Base-by-base conservation (phyloP, 2,329 filamentous ascomycete species). In the Aspergillus puulaauensis region DNA sequence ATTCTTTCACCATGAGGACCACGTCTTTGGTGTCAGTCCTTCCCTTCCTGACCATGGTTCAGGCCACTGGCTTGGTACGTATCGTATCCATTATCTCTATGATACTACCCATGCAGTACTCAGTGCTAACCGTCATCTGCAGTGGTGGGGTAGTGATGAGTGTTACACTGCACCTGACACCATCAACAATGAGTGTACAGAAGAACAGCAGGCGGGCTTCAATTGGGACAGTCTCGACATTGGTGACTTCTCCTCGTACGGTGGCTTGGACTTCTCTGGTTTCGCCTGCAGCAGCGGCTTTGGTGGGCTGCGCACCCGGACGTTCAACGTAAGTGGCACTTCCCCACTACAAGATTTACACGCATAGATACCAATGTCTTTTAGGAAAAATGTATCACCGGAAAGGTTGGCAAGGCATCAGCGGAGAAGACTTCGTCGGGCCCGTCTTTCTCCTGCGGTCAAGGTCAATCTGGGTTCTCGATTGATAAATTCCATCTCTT, bases 181-280 rank as follows among this genome's bases (percentile, higher is more conserved):
- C 82, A 86, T 83, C 69, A 79, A 91, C 79, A 95, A 95, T 80
- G 77, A 88, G 68, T 97, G 93, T 77, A 86, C 83, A 58, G 73
- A 82, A n/a, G 75, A 86, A 64, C 90, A 96, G 78, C 76, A 82
- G 62, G 64, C 69, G 21, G 92, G 91, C 50, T 95, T 90, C 74
- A 79, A 88, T 79, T 97, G 89, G 84, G 75, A 75, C 24, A 83
- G 84, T 63, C 82, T 96, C 23, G 66, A 73, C 62, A 64, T 77
- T 37, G 91, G 90, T 45, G 67, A 72, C 15, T 86, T 96, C 76
- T 75, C 73, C 63, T 77, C 73, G 66, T 96, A 91, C 74, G 85
- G 84, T 52, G 89, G 86, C 70, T 91, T 93, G 75, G 77, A 82
- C 61, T 93, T 92, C 80, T 83, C 78, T 48, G 90, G 90, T 67